Evolutionary conservation across 2,329 filamentous ascomycete species (phyloP).

Genomic region (Xylaria sp.): DNA sequence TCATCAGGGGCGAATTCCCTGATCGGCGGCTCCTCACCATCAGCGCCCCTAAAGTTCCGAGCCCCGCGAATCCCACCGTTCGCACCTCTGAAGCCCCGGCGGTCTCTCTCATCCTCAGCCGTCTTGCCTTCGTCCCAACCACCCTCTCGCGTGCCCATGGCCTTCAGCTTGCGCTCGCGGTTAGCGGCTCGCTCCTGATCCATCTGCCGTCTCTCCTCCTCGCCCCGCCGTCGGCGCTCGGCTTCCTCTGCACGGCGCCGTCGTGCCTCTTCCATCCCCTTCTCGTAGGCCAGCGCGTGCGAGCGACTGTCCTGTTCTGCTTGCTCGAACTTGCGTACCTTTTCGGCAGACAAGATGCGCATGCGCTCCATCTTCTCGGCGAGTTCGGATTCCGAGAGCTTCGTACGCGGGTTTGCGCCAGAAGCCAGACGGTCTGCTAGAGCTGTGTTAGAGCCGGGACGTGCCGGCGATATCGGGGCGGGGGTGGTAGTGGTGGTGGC

Average conservation of each 20-base stretch:
- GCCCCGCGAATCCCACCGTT: constrained; percentile 56
- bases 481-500: constrained; percentile 21
- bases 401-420: constrained; percentile 68
- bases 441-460: constrained; percentile 51
- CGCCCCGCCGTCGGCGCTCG: constrained; percentile 62
- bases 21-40: constrained; percentile 59
- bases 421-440: constrained; percentile 60
- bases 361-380: constrained; percentile 70
- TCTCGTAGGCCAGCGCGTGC: constrained; percentile 65
- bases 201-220: constrained; percentile 63
- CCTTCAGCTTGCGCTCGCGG: constrained; percentile 69
- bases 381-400: constrained; percentile 69
- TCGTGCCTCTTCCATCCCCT: constrained; percentile 66
- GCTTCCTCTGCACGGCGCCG: constrained; percentile 64
- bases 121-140: constrained; percentile 71
- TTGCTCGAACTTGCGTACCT: constrained; percentile 68
- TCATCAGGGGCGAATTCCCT: constrained; percentile 49
- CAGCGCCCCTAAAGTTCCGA: constrained; percentile 48
- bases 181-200: constrained; percentile 71
- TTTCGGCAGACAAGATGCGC: constrained; percentile 68
- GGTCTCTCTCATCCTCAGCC: constrained; percentile 55
- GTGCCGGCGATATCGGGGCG: constrained; percentile 37
- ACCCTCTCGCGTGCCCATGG: constrained; percentile 64
- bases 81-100: constrained; percentile 55
- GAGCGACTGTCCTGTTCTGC: constrained; percentile 67